phyloP scores from a whole-genome alignment of 2,329 filamentous ascomycete species.

The Phaeosphaeria sp. region DNA sequence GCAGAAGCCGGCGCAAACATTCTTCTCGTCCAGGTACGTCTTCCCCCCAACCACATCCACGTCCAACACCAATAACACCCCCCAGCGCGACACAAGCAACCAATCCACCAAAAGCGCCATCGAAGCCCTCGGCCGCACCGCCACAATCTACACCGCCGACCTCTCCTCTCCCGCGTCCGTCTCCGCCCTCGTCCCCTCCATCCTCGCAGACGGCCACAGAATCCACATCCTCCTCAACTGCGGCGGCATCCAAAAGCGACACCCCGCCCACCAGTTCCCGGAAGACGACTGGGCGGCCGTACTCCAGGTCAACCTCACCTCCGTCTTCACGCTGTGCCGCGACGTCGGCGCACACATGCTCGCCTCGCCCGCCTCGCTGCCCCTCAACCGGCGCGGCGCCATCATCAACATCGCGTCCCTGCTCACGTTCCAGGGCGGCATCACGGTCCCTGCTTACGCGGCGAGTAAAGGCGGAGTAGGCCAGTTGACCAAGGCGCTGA shows the following conservation, averaged over 20 bases:
- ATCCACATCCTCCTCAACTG: constrained; percentile 85
- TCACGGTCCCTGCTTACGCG: constrained; percentile 88
- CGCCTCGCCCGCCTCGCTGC: constrained; percentile 57
- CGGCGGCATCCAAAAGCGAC: constrained; percentile 82
- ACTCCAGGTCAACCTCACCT: constrained; percentile 83
- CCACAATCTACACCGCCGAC: constrained; percentile 72
- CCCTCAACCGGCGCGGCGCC: constrained; percentile 63
- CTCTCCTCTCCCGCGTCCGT: constrained; percentile 68
- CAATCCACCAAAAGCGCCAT: constrained; percentile 66
- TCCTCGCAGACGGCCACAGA: constrained; percentile 67
- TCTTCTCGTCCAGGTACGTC: constrained; percentile 56
- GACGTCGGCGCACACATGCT: constrained; percentile 84
- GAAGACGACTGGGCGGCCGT: constrained; percentile 80
- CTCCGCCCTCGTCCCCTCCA: constrained; percentile 62
- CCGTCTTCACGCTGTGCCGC: constrained; percentile 78
- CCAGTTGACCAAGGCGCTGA: constrained; percentile 83
- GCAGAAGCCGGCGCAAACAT: constrained; percentile 60
- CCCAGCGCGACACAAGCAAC: constrained; percentile 62
- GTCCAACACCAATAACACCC: constrained; percentile 5
- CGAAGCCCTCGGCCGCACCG: constrained; percentile 70
- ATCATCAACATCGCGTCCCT: constrained; percentile 88
- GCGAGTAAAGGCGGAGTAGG: constrained; percentile 84
- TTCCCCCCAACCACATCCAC: neutral
- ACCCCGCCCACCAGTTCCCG: constrained; percentile 77
- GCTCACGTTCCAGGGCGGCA: constrained; percentile 82